phyloP scores from a whole-genome alignment of 2,329 filamentous ascomycete species.

The Cercospora sp. region DNA sequence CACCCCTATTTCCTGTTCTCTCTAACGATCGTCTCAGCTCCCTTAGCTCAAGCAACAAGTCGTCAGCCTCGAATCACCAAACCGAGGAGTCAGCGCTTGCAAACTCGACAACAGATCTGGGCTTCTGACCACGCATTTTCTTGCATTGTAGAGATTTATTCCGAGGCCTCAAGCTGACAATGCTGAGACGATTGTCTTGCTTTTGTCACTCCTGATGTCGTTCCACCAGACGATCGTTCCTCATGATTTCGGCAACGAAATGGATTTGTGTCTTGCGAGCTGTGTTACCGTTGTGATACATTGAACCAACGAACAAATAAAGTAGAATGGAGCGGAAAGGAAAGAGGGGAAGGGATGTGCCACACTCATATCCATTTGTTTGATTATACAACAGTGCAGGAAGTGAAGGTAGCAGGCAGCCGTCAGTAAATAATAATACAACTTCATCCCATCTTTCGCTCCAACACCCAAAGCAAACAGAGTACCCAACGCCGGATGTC shows the following conservation, averaged over 20 bases:
- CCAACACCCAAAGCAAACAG: not conserved
- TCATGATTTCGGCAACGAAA: not conserved
- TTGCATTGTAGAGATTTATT: not conserved
- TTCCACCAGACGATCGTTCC: too few relatives aligned
- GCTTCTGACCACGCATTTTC: not conserved
- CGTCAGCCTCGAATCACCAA: not conserved
- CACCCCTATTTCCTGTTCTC: too few relatives aligned
- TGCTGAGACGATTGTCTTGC: not conserved
- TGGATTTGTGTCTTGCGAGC: not conserved
- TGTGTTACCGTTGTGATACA: not conserved
- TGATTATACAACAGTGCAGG: not conserved
- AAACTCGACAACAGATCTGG: not conserved
- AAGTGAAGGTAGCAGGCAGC: not conserved
- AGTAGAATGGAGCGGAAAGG: not conserved
- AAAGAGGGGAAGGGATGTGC: not conserved
- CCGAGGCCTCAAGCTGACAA: not conserved
- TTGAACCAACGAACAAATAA: not conserved
- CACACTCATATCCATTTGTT: not conserved
- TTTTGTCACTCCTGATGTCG: not conserved
- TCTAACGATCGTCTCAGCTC: too few relatives aligned
- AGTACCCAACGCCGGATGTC: not conserved
- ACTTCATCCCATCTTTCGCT: not conserved
- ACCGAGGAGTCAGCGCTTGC: not conserved
- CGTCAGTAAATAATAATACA: not conserved
- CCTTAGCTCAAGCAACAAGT: not conserved